Conservation (phyloP, 306 rosid genomes). For the Castanopsis chinensis region DNA sequence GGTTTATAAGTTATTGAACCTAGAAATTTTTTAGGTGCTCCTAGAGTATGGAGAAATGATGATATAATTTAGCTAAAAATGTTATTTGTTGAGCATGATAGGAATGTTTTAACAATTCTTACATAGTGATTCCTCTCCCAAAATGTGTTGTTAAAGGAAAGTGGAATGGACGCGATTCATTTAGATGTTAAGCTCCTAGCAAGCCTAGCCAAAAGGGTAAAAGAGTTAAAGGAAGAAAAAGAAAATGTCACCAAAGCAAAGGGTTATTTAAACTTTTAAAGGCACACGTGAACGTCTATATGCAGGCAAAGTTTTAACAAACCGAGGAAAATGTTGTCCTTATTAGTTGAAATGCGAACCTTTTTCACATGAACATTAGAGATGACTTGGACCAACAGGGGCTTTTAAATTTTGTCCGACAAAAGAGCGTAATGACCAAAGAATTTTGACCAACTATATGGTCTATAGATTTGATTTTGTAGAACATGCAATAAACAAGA, state of each 20-base stretch:
- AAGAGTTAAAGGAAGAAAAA: not conserved
- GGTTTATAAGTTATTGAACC: no score
- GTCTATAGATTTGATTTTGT: not conserved
- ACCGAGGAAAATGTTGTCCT: not conserved
- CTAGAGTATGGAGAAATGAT: accelerated
- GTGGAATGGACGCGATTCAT: no score
- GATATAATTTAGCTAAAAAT: no score
- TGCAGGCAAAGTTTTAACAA: not conserved
- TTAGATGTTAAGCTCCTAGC: no score
- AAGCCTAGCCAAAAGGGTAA: no score
- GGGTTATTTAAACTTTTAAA: not conserved
- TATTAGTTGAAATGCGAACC: not conserved
- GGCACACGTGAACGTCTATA: not conserved
- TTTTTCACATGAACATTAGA: not conserved
- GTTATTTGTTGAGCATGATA: no score
- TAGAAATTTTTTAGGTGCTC: no score
- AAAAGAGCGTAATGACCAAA: not conserved
- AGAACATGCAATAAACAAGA: not conserved
- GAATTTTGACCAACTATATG: not conserved
- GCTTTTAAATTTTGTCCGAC: not conserved
- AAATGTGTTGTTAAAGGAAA: no score
- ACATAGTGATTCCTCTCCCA: no score
- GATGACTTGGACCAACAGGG: not conserved
- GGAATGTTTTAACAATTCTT: no score
- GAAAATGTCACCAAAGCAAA: not conserved